These are phyloP conservation scores for Fraxinus albicans DNA, from an alignment of 305 asterid genomes.

Conservation along the genomic window DNA sequence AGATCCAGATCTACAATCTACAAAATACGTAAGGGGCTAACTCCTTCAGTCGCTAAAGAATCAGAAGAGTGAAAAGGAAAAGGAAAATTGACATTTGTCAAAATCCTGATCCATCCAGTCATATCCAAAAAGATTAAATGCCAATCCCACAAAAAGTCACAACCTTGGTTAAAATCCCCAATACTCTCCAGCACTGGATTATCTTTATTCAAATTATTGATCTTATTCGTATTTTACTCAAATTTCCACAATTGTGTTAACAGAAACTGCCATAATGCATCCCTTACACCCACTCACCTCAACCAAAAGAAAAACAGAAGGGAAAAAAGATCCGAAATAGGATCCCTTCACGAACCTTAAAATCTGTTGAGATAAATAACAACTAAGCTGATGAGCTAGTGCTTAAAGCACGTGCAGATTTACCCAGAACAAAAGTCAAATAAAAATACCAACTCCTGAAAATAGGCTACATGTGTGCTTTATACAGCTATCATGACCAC, in stretches of 20 bases:
- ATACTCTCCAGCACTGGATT: neutral
- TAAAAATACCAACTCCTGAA: neutral
- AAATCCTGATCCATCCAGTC: conserved; percentile 1
- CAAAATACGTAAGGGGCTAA: neutral
- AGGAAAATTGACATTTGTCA: neutral
- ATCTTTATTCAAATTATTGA: neutral
- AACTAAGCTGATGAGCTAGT: conserved; percentile 9
- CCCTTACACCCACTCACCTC: neutral
- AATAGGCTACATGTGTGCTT: neutral
- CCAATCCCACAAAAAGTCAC: neutral
- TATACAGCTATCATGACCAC: conserved; percentile 12
- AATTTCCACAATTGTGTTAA: neutral
- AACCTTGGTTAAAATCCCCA: neutral
- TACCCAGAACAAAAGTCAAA: neutral
- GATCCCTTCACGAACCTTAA: neutral
- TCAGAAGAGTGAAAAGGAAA: neutral
- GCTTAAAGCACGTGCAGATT: conserved; percentile 1
- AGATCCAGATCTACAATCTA: neutral
- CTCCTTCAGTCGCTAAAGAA: neutral
- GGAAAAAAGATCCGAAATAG: neutral
- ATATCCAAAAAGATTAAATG: neutral
- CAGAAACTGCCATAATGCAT: neutral
- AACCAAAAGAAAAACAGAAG: neutral
- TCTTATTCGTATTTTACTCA: neutral
- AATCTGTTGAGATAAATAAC: neutral